Conservation (phyloP, 1,284 basidiomycete genomes). For the Leccinum fallax region DNA sequence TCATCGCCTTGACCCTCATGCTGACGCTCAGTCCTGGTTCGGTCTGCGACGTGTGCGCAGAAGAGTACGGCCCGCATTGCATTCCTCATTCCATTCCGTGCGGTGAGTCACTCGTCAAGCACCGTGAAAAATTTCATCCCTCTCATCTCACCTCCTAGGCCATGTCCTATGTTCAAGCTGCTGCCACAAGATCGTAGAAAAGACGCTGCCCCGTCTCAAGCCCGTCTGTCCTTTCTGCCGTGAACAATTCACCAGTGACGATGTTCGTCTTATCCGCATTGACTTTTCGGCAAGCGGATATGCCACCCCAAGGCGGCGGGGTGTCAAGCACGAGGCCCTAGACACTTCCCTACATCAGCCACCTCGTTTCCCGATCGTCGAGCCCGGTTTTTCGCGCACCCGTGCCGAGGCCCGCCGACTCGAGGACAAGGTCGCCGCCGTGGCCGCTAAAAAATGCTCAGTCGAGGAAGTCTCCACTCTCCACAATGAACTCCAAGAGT, state of each 20-base stretch:
- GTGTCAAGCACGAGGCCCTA: slow-evolving; percentile 23
- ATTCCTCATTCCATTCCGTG: slow-evolving; percentile 78
- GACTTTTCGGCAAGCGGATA: slow-evolving; percentile 68
- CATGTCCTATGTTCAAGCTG: slow-evolving; percentile 76
- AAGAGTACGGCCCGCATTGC: slow-evolving; percentile 74
- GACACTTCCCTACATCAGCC: slow-evolving; percentile 28
- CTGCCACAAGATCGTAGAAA: slow-evolving; percentile 77
- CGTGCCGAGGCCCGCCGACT: slow-evolving; percentile 64
- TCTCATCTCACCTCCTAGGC: slow-evolving; percentile 43
- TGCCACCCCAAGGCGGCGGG: slow-evolving; percentile 59
- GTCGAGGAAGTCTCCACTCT: slow-evolving; percentile 77
- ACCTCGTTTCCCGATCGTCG: slow-evolving; percentile 42
- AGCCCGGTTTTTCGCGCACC: slow-evolving; percentile 42
- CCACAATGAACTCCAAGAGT: slow-evolving; percentile 73
- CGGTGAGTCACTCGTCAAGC: slow-evolving; percentile 46
- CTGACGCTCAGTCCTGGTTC: slow-evolving; percentile 77
- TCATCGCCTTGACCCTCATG: slow-evolving; percentile 52
- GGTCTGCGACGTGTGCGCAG: slow-evolving; percentile 83
- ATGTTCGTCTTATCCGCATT: slow-evolving; percentile 73
- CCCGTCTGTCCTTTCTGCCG: slow-evolving; percentile 82
- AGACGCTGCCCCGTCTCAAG: slow-evolving; percentile 63
- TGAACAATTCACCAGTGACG: slow-evolving; percentile 64
- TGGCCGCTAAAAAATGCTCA: slow-evolving; percentile 82
- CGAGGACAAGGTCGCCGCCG: slow-evolving; percentile 74
- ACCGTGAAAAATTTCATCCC: slow-evolving; percentile 16